Evolutionary conservation across 192 early-diverging fungal genomes (phyloP).

Genomic region (Linnemannia zychae): DNA sequence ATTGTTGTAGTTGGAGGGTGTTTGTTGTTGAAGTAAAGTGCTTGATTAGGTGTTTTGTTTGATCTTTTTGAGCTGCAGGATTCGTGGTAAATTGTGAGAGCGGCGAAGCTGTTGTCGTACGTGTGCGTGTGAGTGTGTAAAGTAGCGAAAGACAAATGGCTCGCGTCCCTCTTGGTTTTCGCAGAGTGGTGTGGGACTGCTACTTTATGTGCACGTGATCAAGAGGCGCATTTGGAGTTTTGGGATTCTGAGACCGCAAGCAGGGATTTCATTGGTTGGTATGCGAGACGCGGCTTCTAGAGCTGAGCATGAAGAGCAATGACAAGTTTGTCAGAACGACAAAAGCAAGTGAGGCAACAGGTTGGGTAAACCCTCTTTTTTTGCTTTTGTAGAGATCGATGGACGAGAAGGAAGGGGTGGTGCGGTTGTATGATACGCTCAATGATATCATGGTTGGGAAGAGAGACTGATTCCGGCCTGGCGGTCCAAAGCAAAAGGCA

Average conservation of each 20-base stretch:
- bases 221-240: neutral
- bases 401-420: neutral
- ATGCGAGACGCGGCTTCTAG: neutral
- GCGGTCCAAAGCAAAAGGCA: neutral
- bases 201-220: neutral
- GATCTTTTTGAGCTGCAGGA: neutral
- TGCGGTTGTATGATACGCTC: neutral
- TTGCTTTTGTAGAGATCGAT: neutral
- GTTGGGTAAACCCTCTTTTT: neutral
- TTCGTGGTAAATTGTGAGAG: neutral
- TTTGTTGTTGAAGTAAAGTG: neutral
- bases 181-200: neutral
- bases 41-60: neutral
- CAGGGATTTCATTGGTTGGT: neutral
- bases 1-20: constrained; percentile 36
- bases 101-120: neutral
- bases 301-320: too few species aligned
- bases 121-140: neutral
- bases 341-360: neutral
- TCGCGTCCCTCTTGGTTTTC: neutral
- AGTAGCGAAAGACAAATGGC: neutral
- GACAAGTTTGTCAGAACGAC: too few species aligned
- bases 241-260: neutral
- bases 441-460: neutral
- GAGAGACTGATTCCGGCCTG: neutral